These are phyloP conservation scores for Penicillium atrosanguineum DNA, from an alignment of 495 filamentous ascomycete species.

Conservation along the genomic window DNA sequence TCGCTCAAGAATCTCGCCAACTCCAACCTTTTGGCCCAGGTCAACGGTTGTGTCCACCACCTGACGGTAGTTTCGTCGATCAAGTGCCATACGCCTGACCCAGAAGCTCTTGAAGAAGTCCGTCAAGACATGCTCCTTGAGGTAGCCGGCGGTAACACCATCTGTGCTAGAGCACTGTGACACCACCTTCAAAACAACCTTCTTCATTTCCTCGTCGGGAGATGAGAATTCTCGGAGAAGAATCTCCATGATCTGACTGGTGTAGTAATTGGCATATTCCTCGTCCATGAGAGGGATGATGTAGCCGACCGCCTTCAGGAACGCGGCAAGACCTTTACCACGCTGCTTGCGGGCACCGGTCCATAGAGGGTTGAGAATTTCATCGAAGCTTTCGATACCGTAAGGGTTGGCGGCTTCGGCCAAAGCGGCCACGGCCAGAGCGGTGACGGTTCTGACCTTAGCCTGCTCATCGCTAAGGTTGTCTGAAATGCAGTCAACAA, in stretches of 20 bases:
- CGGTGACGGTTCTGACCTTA: conserved; percentile 94
- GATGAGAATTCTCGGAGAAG: conserved; percentile 92
- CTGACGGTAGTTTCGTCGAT: conserved; percentile 94
- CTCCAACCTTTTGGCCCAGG: conserved; percentile 93
- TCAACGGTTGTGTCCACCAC: conserved; percentile 99
- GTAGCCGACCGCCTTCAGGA: conserved; percentile 95
- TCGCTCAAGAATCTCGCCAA: conserved; percentile 89
- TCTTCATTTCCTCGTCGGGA: conserved; percentile 99
- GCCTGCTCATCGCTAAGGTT: conserved; percentile 97
- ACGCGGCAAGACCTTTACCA: conserved; percentile 93
- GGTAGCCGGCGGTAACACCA: conserved; percentile 89
- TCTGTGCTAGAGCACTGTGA: conserved; percentile 95
- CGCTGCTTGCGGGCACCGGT: conserved; percentile 92
- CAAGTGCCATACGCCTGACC: conserved; percentile 94
- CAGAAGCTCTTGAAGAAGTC: conserved; percentile 99
- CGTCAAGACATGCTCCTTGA: conserved; percentile 90
- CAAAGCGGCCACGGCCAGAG: conserved; percentile 90
- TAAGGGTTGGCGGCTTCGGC: conserved; percentile 97
- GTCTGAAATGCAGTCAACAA: conserved; percentile 94
- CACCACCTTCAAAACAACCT: conserved; percentile 94
- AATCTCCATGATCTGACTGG: conserved; percentile 98
- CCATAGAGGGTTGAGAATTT: conserved; percentile 96
- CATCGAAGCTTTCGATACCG: conserved; percentile 98
- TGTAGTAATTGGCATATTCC: conserved; percentile 99
- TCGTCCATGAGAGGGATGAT: conserved; percentile 99